Evolutionary conservation across 306 rosid species (phyloP).

Genomic region (Glycine soja): DNA sequence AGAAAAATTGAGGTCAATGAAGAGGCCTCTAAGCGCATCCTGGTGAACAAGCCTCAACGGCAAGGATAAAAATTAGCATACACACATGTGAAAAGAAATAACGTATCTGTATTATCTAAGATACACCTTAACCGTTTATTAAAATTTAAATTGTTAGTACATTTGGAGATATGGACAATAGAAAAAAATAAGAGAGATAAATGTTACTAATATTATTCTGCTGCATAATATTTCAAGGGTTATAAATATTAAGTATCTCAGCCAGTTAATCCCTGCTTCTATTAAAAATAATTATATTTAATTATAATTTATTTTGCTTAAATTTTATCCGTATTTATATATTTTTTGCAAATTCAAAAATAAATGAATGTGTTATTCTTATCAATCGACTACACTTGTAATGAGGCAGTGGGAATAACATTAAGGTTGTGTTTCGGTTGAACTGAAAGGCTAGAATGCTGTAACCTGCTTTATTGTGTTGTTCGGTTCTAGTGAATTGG

Average conservation of each 20-base stretch:
- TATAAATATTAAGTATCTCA: not conserved
- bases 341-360: not conserved
- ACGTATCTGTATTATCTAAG: constrained; percentile 10
- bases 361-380: too few species aligned
- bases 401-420: too few species aligned
- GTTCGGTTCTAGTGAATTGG: too few species aligned
- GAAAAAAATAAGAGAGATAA: too few species aligned
- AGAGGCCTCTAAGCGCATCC: constrained; percentile 60
- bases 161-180: too few species aligned
- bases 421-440: too few species aligned
- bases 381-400: too few species aligned
- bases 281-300: constrained; percentile 26
- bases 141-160: not conserved
- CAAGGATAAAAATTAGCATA: not conserved
- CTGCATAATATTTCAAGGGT: not conserved
- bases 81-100: constrained; percentile 26
- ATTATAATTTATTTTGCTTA: not conserved
- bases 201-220: not conserved
- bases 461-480: too few species aligned
- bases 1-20: constrained; percentile 57
- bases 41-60: constrained; percentile 53
- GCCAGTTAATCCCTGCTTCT: not conserved
- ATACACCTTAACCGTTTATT: not conserved
- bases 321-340: not conserved
- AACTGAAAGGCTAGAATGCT: too few species aligned